A percentile compares a stretch with the other conserved stretches of the same genome.
Conservation (phyloP, 371 early-diverging fungal species). For the Conidiobolus incongruus region DNA sequence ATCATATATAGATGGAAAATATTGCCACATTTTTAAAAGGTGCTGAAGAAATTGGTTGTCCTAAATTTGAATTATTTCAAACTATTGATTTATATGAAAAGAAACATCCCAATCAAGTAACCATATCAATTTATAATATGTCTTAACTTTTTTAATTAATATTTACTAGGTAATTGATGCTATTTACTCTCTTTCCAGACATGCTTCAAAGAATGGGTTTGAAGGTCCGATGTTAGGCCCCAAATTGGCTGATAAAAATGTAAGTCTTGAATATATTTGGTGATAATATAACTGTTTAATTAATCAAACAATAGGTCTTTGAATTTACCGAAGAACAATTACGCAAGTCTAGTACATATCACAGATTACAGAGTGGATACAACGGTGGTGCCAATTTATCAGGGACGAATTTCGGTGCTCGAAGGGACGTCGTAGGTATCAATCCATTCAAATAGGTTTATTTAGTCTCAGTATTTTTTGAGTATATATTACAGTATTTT, state of each 20-base stretch:
- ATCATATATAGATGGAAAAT: constrained; percentile 65
- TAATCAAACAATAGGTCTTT: constrained; percentile 18
- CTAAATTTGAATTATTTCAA: constrained; percentile 65
- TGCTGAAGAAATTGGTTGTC: constrained; percentile 47
- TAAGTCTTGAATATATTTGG: constrained; percentile 3
- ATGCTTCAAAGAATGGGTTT: constrained; percentile 40
- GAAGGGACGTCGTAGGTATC: constrained; percentile 21
- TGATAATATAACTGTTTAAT: background rate
- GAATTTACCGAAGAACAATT: constrained; percentile 39
- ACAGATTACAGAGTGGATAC: constrained; percentile 29
- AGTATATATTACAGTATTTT: too few species aligned
- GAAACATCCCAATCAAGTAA: constrained; percentile 58
- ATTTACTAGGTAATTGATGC: constrained; percentile 31
- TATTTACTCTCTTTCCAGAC: constrained; percentile 59
- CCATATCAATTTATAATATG: constrained; percentile 4
- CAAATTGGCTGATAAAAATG: constrained; percentile 46
- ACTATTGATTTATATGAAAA: constrained; percentile 77
- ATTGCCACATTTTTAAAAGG: constrained; percentile 54
- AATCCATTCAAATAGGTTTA: constrained; percentile 7
- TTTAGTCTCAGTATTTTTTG: too few species aligned
- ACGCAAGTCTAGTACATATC: constrained; percentile 27
- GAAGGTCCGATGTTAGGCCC: constrained; percentile 41
- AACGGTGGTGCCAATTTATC: constrained; percentile 29
- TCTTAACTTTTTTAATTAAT: background rate
- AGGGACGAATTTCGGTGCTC: constrained; percentile 21